These are phyloP conservation scores for Xerocomellus dryophilus DNA, from an alignment of 768 basidiomycete species.

Conservation along the genomic window DNA sequence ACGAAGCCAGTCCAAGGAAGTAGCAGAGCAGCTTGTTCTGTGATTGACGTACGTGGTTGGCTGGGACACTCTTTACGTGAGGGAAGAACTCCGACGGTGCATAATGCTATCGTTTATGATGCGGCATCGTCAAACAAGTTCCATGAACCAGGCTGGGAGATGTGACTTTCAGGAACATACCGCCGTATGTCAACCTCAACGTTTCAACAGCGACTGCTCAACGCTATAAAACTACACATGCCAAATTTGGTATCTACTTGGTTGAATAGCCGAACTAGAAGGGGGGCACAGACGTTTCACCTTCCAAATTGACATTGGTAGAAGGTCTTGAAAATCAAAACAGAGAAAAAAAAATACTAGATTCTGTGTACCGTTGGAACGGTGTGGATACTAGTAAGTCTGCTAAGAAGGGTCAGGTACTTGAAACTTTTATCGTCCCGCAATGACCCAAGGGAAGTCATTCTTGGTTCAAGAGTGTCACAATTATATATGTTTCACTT, in stretches of 20 bases:
- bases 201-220: too few relatives aligned
- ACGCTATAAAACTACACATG: slow-evolving; percentile 22
- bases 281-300: background rate
- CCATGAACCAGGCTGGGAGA: too few relatives aligned
- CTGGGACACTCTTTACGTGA: background rate
- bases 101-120: too few relatives aligned
- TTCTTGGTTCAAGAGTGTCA: background rate
- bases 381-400: background rate
- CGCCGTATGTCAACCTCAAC: too few relatives aligned
- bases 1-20: background rate
- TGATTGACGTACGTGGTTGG: background rate
- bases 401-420: background rate
- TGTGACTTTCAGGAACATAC: too few relatives aligned
- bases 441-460: background rate
- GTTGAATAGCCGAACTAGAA: background rate
- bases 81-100: too few relatives aligned
- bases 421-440: background rate
- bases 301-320: background rate
- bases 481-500: too few relatives aligned
- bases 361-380: background rate
- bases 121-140: too few relatives aligned
- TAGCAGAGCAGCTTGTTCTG: background rate
- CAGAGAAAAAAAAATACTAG: background rate
- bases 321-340: background rate
- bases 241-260: slow-evolving; percentile 25